Conservation (phyloP, 1,284 basidiomycete genomes). For the Gymnopus androsaceus region DNA sequence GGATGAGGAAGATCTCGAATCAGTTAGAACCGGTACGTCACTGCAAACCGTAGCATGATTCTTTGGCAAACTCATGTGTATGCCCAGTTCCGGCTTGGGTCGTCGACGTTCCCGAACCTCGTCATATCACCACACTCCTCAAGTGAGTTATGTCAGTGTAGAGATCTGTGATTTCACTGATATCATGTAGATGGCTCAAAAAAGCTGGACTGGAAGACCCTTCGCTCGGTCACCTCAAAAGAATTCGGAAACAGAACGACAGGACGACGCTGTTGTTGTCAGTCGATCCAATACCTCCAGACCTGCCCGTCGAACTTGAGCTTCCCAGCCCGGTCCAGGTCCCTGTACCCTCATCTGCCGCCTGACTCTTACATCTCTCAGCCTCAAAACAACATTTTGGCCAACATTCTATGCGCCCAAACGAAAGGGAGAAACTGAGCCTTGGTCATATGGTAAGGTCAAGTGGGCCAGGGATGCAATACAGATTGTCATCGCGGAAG, state of each 20-base stretch:
- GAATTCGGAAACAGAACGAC: constrained; percentile 61
- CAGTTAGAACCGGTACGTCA: constrained; percentile 56
- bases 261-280: constrained; percentile 56
- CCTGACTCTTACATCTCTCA: constrained; percentile 72
- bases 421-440: constrained; percentile 66
- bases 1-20: constrained; percentile 61
- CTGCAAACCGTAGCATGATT: neutral
- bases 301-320: constrained; percentile 39
- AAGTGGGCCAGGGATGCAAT: constrained; percentile 79
- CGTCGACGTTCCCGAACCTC: constrained; percentile 77
- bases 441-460: constrained; percentile 66
- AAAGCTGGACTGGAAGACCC: constrained; percentile 58
- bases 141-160: constrained; percentile 44
- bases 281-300: constrained; percentile 37
- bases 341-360: constrained; percentile 70
- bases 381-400: constrained; percentile 74
- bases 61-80: constrained; percentile 10
- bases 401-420: constrained; percentile 79
- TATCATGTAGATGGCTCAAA: constrained; percentile 62
- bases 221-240: constrained; percentile 76
- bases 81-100: constrained; percentile 74
- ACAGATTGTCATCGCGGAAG: constrained; percentile 49
- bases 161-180: constrained; percentile 5
- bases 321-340: constrained; percentile 54
- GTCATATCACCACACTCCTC: constrained; percentile 62